phyloP scores from a whole-genome alignment of 2,329 filamentous ascomycete genomes.

The Endocalyx cinctus region DNA sequence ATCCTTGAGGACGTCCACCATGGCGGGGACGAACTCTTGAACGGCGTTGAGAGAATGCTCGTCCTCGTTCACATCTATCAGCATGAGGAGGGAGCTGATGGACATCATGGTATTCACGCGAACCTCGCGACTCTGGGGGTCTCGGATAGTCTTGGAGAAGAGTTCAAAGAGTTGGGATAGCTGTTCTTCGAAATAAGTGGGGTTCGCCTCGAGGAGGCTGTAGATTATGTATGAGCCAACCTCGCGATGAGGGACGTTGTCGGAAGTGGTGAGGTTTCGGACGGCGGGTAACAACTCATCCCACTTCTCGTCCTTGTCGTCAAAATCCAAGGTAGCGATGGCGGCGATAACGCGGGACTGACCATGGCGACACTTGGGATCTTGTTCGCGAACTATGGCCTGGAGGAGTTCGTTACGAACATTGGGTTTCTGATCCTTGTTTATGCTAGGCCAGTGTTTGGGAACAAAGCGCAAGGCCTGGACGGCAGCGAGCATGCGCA shows the following conservation, averaged over 20 bases:
- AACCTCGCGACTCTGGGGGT: constrained; percentile 86
- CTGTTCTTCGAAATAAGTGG: constrained; percentile 78
- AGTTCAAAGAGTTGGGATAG: constrained; percentile 74
- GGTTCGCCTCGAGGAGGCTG: constrained; percentile 84
- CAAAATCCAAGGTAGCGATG: constrained; percentile 80
- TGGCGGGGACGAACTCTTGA: constrained; percentile 74
- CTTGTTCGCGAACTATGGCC: constrained; percentile 74
- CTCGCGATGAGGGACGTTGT: constrained; percentile 74
- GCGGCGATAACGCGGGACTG: constrained; percentile 82
- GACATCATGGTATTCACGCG: constrained; percentile 92
- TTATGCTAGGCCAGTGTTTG: constrained; percentile 79
- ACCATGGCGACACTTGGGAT: constrained; percentile 75
- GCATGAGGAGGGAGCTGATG: constrained; percentile 79
- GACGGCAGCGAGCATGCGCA: constrained; percentile 87
- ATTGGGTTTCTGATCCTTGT: constrained; percentile 70
- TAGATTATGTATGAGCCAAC: constrained; percentile 91
- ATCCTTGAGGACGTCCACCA: constrained; percentile 86
- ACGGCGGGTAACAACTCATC: constrained; percentile 73
- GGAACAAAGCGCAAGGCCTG: constrained; percentile 78
- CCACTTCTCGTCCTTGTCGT: constrained; percentile 83
- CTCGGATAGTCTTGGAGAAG: constrained; percentile 82
- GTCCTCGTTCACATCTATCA: constrained; percentile 85
- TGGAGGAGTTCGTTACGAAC: constrained; percentile 81
- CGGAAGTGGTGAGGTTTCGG: constrained; percentile 71
- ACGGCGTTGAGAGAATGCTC: constrained; percentile 67